These are phyloP conservation scores for Zygnema cylindricum DNA, from an alignment of 139 green algal genomes.

Conservation along the genomic window DNA sequence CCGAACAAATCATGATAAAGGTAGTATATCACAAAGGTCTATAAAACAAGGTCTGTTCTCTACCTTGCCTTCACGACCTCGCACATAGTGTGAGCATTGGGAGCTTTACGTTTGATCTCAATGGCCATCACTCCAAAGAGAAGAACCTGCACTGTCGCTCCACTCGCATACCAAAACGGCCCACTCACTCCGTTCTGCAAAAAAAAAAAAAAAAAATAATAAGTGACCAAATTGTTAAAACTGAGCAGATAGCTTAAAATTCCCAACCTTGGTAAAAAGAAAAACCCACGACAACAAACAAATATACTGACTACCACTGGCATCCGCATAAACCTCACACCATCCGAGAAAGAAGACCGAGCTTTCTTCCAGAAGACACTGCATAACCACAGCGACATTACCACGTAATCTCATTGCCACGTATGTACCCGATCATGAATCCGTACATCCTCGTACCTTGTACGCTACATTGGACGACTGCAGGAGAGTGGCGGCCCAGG, in stretches of 20 bases:
- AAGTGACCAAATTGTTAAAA: background rate
- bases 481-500: constrained; percentile 68
- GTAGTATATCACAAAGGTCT: no score
- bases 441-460: constrained; percentile 32
- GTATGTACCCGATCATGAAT: background rate
- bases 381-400: constrained; percentile 54
- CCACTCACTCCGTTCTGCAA: constrained; percentile 68
- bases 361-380: background rate
- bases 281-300: background rate
- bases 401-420: background rate
- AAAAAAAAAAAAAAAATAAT: background rate
- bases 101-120: constrained; percentile 92
- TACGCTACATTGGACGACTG: constrained; percentile 66
- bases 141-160: constrained; percentile 91
- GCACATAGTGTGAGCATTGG: constrained; percentile 87
- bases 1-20: no score
- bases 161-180: constrained; percentile 87
- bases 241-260: background rate
- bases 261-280: background rate
- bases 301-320: no score
- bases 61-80: constrained; percentile 84
- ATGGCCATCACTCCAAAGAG: constrained; percentile 92
- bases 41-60: no score
- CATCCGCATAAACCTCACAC: background rate
- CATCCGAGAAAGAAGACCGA: background rate